phyloP scores from a whole-genome alignment of 306 rosid species.

The Hippophae rhamnoides region DNA sequence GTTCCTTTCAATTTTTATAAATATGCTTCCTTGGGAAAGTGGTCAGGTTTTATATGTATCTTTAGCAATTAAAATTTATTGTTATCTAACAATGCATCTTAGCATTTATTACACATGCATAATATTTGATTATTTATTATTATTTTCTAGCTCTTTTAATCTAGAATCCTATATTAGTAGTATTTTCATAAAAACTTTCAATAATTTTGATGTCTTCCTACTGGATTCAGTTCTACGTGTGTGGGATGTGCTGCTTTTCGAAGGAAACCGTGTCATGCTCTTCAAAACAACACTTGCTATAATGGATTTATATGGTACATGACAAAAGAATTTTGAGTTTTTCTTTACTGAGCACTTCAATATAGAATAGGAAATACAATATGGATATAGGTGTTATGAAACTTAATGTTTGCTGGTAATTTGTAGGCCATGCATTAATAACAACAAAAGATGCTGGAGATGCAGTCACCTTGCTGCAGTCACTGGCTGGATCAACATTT shows the following conservation, averaged over 20 bases:
- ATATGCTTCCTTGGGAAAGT: conserved; percentile 99
- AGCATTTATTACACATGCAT: background rate
- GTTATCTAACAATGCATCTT: conserved; percentile 11
- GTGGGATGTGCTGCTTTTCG: conserved; percentile 99
- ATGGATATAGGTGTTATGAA: conserved; percentile 15
- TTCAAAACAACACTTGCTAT: conserved; percentile 93
- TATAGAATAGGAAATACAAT: background rate
- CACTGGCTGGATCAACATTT: conserved; percentile 96
- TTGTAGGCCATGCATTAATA: conserved; percentile 90
- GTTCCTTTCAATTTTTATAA: conserved; percentile 98
- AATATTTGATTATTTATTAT: conserved; percentile 7
- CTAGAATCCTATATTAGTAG: conserved; percentile 6
- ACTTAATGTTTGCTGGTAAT: conserved; percentile 35
- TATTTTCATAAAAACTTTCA: conserved; percentile 10
- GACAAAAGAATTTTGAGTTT: conserved; percentile 7
- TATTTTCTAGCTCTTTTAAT: conserved; percentile 2
- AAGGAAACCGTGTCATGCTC: conserved; percentile 97
- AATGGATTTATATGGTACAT: conserved; percentile 97
- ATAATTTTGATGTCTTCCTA: conserved; percentile 29
- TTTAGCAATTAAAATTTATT: conserved; percentile 23
- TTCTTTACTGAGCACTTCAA: background rate
- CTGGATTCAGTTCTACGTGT: conserved; percentile 83
- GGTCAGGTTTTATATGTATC: conserved; percentile 92
- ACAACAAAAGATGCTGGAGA: conserved; percentile 99
- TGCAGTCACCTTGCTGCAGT: conserved; percentile 94